Evolutionary conservation across 73 alveolate species (phyloP).

Genomic region (Tetrahymena borealis): DNA sequence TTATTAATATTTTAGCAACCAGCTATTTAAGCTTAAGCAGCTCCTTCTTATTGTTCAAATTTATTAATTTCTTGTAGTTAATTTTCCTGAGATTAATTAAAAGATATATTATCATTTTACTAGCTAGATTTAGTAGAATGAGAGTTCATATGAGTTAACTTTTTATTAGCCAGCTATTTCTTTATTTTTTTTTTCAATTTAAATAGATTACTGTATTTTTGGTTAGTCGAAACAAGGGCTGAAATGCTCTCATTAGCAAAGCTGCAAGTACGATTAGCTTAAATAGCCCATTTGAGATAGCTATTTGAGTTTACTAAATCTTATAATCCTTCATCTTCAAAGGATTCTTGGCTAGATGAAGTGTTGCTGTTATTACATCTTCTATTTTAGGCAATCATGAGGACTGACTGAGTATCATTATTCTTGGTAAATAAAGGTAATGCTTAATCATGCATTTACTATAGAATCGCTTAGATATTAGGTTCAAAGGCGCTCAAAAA

Average conservation of each 20-base stretch:
- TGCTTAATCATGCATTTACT: background rate
- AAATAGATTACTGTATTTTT: background rate
- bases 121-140: background rate
- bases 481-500: background rate
- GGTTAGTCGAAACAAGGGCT: background rate
- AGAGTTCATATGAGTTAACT: too few relatives aligned
- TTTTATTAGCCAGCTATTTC: background rate
- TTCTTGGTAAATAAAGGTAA: background rate
- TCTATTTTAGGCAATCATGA: background rate
- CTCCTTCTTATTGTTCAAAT: background rate
- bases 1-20: background rate
- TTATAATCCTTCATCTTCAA: background rate
- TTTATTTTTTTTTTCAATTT: background rate
- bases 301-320: background rate
- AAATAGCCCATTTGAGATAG: background rate
- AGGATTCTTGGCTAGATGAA: background rate
- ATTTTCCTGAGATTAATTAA: background rate
- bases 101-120: background rate
- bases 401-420: too few relatives aligned
- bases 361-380: background rate
- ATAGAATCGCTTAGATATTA: background rate
- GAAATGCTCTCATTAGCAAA: background rate
- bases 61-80: background rate
- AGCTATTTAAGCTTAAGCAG: background rate
- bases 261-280: background rate